Evolutionary conservation across 495 filamentous ascomycete genomes (phyloP), one percentile per base, ranked within the genome.

Genomic region (Saxophila tyrrhenica): DNA sequence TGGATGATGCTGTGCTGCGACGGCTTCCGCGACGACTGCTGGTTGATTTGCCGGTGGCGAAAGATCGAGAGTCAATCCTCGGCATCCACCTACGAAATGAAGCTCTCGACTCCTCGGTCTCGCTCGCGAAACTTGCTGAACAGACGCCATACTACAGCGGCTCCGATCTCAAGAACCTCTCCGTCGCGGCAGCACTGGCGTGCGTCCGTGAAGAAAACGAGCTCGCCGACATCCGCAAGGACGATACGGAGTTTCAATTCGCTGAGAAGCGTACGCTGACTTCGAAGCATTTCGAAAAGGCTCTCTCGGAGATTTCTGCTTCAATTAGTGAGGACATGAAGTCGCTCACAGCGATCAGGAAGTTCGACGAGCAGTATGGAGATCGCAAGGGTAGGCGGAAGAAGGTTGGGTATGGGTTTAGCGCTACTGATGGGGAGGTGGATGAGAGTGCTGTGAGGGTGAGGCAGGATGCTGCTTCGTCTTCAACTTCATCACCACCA

Each of bases 301-400:
- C 87, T 16, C 73, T 96, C 68, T 75, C 83, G 61, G 90, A 96
- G 68, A 94, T 98, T 64, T 84, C 81, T 55, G 91, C 94, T 0
- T 94, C 87, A 58, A 90, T 95, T 55, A 89, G 82, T 56, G 92
- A 96, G 67, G 92, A 98, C 60, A 98, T 96, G 92, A 76, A 83
- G 35, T 85, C 78, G 32, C 70, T 98, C 51, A 76, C 77, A 51
- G 87, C 87, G 21, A 95, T 98, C 58, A 74, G 85, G 50, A 94
- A 95, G 72, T 98, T 97, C 67, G 94, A 98, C 65, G 87, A 94
- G 72, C 87, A 90, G 65, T 98, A 86, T 69, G 92, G 92, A 20
- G 90, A 96, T 71, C 79, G 85, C n/a, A 87, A 82, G 49, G 79
- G 82, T 5, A 77, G 77, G 62, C 77, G 77, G 62, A 83, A 81